These are phyloP conservation scores for Pseudocercospora ulei DNA, from an alignment of 2,329 filamentous ascomycete genomes.

Conservation along the genomic window DNA sequence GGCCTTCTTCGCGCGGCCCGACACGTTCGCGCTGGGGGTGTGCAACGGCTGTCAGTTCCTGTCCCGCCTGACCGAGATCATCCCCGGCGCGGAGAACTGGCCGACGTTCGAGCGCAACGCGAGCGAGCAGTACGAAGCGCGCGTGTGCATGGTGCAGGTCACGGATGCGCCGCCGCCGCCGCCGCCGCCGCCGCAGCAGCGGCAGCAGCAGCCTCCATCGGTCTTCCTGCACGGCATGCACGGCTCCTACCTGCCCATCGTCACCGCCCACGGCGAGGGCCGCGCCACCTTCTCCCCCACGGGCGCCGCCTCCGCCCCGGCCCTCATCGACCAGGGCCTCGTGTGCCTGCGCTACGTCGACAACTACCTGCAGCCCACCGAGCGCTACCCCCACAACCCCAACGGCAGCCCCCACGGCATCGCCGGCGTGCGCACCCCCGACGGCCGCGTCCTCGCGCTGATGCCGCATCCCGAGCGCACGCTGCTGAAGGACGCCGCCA, in stretches of 20 bases:
- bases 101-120: slow-evolving; percentile 77
- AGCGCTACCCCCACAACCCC: slow-evolving; percentile 78
- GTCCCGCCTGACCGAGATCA: slow-evolving; percentile 67
- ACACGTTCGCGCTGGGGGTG: slow-evolving; percentile 87
- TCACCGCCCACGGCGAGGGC: slow-evolving; percentile 84
- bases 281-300: slow-evolving; percentile 54
- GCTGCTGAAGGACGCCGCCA: slow-evolving; percentile 66
- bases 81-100: slow-evolving; percentile 74
- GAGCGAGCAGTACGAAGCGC: slow-evolving; percentile 81
- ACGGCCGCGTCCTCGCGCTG: slow-evolving; percentile 74
- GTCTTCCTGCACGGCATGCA: slow-evolving; percentile 88
- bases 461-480: slow-evolving; percentile 95
- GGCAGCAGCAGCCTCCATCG: slow-evolving; percentile 49
- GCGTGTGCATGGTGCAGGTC: slow-evolving; percentile 76
- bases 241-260: slow-evolving; percentile 71
- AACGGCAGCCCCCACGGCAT: slow-evolving; percentile 78
- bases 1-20: slow-evolving; percentile 72
- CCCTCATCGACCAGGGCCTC: slow-evolving; percentile 56
- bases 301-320: slow-evolving; percentile 39
- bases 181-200: too few species aligned
- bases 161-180: slow-evolving; percentile 45
- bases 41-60: slow-evolving; percentile 98
- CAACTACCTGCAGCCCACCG: slow-evolving; percentile 65
- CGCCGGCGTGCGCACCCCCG: slow-evolving; percentile 64
- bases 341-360: slow-evolving; percentile 77